Evolutionary conservation across 2,329 filamentous ascomycete genomes (phyloP).

Genomic region (Diaporthe citri): DNA sequence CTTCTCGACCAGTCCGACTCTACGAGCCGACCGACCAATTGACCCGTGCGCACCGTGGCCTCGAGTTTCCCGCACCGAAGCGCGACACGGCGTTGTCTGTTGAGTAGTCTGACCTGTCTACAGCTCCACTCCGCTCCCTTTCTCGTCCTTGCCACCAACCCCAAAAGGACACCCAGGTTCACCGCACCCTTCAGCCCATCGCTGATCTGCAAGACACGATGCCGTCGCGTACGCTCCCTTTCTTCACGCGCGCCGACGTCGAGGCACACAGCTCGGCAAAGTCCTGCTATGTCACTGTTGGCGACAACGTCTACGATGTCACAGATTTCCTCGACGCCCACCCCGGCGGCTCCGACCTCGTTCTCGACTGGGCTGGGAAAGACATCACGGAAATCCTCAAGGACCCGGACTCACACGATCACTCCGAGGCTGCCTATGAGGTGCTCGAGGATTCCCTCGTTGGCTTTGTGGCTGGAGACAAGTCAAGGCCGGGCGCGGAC

Average conservation of each 20-base stretch:
- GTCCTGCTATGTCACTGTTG: slow-evolving; percentile 94
- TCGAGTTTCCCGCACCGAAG: slow-evolving; percentile 6
- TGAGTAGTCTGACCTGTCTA: not conserved
- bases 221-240: slow-evolving; percentile 86
- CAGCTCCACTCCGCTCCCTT: slow-evolving; percentile 13
- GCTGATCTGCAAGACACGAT: slow-evolving; percentile 59
- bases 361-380: slow-evolving; percentile 90
- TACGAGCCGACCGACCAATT: slow-evolving; percentile 1
- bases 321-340: slow-evolving; percentile 92
- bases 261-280: slow-evolving; percentile 81
- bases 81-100: slow-evolving; percentile 32
- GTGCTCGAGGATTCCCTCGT: slow-evolving; percentile 89
- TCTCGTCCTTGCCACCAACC: not conserved
- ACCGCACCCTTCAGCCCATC: slow-evolving; percentile 15
- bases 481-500: slow-evolving; percentile 51
- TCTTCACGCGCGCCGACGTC: slow-evolving; percentile 84
- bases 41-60: slow-evolving; percentile 30
- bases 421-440: slow-evolving; percentile 95
- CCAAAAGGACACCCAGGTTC: slow-evolving; percentile 6
- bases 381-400: slow-evolving; percentile 87
- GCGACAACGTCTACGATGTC: slow-evolving; percentile 92
- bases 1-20: not conserved
- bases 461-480: slow-evolving; percentile 79
- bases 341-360: slow-evolving; percentile 88
- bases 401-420: slow-evolving; percentile 84